Conservation (phyloP, 2,329 filamentous ascomycete species). For the Beauveria sp. region DNA sequence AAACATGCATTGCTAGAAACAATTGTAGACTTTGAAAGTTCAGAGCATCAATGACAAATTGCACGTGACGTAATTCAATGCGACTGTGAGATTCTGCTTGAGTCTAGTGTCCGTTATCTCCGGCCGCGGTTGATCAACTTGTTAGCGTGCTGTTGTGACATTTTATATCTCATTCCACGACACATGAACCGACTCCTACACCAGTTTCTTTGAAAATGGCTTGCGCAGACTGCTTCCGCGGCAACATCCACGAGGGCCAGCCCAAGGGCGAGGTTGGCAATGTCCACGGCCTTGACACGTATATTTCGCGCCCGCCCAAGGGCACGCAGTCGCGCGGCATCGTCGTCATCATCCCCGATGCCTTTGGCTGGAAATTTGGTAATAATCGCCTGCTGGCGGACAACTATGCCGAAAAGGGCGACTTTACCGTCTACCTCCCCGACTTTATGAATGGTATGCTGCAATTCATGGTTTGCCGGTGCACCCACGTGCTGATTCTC, state of each 20-base stretch:
- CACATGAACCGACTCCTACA: background rate
- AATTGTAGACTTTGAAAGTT: background rate
- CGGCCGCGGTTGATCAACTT: background rate
- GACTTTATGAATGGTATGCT: conserved; percentile 42
- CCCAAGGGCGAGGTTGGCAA: conserved; percentile 37
- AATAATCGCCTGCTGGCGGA: conserved; percentile 48
- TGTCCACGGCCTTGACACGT: conserved; percentile 41
- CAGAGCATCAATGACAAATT: background rate
- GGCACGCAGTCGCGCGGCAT: conserved; percentile 33
- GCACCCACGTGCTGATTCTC: background rate
- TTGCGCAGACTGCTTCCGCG: conserved; percentile 38
- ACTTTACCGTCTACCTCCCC: conserved; percentile 44
- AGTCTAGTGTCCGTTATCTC: background rate
- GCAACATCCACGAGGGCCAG: conserved; percentile 34
- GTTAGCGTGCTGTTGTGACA: background rate
- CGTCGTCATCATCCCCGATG: conserved; percentile 47
- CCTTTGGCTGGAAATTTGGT: conserved; percentile 46
- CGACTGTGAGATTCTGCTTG: background rate
- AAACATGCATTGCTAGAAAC: background rate
- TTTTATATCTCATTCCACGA: background rate
- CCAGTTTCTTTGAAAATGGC: conserved; percentile 20
- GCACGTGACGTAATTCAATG: background rate
- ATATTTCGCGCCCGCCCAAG: conserved; percentile 33
- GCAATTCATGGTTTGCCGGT: background rate
- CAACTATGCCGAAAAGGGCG: conserved; percentile 41